Conservation (phyloP, 768 basidiomycete species). For the Sarcomyxa edulis region DNA sequence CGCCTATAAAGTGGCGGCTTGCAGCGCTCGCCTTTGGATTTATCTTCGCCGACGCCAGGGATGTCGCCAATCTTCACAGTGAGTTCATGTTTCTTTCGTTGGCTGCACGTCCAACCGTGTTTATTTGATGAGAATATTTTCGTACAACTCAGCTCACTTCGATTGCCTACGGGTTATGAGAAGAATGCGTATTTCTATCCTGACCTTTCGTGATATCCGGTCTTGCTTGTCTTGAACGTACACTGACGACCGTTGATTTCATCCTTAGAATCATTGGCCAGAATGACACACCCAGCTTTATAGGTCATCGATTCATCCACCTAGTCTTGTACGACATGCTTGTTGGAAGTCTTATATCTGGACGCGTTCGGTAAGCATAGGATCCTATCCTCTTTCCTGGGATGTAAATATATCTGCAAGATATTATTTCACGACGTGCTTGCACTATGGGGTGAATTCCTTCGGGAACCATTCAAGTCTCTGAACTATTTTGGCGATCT, state of each 20-base stretch:
- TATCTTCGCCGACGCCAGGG: slow-evolving; percentile 7
- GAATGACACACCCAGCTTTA: no score
- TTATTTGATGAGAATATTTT: slow-evolving; percentile 6
- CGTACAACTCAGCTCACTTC: slow-evolving; percentile 65
- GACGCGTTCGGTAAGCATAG: no score
- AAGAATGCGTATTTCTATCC: slow-evolving; percentile 38
- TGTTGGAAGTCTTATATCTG: no score
- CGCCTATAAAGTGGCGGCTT: neutral
- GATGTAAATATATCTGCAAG: slow-evolving; percentile 45
- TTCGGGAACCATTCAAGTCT: slow-evolving; percentile 82
- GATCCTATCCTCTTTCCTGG: slow-evolving; percentile 7
- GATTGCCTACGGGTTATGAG: slow-evolving; percentile 47
- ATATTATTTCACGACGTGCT: slow-evolving; percentile 53
- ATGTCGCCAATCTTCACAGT: no score
- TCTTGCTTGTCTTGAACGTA: no score
- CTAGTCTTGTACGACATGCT: no score
- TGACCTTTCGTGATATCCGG: slow-evolving; percentile 33
- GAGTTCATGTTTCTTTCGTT: slow-evolving; percentile 1
- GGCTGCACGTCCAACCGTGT: neutral
- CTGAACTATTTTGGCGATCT: slow-evolving; percentile 34
- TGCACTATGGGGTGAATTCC: slow-evolving; percentile 57
- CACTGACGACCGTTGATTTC: no score
- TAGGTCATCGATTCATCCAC: no score
- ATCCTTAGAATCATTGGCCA: no score
- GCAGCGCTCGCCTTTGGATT: neutral